phyloP scores from a whole-genome alignment of 768 basidiomycete species.

The Agrocybe chaxingu region DNA sequence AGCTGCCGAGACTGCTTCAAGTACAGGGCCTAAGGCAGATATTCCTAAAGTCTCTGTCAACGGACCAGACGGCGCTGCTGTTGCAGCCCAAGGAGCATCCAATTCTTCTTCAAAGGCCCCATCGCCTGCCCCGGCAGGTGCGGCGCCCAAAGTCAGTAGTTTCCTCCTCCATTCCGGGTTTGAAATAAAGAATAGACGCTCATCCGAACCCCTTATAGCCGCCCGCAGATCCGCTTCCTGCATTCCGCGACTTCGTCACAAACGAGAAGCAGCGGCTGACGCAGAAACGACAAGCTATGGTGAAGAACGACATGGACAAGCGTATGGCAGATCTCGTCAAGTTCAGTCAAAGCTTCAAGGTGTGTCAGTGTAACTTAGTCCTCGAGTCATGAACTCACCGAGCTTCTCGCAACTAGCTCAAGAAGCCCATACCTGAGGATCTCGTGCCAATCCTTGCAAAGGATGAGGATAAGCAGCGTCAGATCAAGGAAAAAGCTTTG shows the following conservation, averaged over 20 bases:
- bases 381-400: neutral
- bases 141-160: slow-evolving; percentile 40
- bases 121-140: slow-evolving; percentile 54
- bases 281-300: slow-evolving; percentile 85
- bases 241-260: slow-evolving; percentile 91
- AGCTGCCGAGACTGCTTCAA: neutral
- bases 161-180: neutral
- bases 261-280: slow-evolving; percentile 87
- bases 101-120: slow-evolving; percentile 55
- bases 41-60: slow-evolving; percentile 76
- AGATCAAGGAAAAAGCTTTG: slow-evolving; percentile 74
- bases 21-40: slow-evolving; percentile 36
- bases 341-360: slow-evolving; percentile 95
- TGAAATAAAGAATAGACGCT: neutral
- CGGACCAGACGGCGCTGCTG: slow-evolving; percentile 66
- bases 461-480: slow-evolving; percentile 86
- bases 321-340: slow-evolving; percentile 89
- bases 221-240: slow-evolving; percentile 72
- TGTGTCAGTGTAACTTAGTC: slow-evolving; percentile 27
- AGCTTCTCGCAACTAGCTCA: slow-evolving; percentile 51
- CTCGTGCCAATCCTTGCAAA: slow-evolving; percentile 91
- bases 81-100: slow-evolving; percentile 38
- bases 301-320: slow-evolving; percentile 93
- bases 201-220: slow-evolving; percentile 36
- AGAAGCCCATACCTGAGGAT: slow-evolving; percentile 93